Evolutionary conservation across 768 basidiomycete species (phyloP).

Genomic region (Russula sp.): DNA sequence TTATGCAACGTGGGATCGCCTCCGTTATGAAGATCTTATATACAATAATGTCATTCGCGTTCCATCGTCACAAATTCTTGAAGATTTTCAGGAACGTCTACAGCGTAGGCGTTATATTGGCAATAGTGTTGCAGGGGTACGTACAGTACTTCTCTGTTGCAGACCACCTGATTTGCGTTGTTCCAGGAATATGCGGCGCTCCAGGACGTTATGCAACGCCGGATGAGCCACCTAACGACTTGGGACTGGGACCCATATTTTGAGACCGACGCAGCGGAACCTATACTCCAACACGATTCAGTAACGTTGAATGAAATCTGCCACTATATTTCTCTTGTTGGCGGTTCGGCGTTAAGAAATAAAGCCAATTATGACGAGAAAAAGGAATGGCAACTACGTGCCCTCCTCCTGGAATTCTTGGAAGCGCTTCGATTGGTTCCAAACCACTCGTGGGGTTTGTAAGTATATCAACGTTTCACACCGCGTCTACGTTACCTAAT

Average conservation of each 20-base stretch:
- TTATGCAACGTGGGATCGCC: neutral
- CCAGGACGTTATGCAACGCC: neutral
- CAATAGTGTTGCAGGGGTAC: neutral
- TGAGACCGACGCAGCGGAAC: neutral
- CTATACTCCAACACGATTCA: neutral
- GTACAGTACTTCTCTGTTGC: too few relatives aligned
- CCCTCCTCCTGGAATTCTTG: constrained; percentile 1
- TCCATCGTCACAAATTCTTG: neutral
- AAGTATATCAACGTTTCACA: too few relatives aligned
- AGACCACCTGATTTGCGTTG: too few relatives aligned
- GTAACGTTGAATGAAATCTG: neutral
- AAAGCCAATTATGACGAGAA: neutral
- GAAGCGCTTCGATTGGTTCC: too few relatives aligned
- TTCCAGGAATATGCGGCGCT: neutral
- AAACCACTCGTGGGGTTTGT: neutral
- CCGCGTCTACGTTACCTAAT: neutral
- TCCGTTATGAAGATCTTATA: neutral
- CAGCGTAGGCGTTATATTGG: neutral
- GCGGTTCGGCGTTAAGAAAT: neutral
- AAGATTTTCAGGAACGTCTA: neutral
- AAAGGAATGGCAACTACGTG: neutral
- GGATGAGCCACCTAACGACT: too few relatives aligned
- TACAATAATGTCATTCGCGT: neutral
- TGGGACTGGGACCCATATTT: too few relatives aligned
- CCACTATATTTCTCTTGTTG: neutral